Conservation (phyloP, 2,329 filamentous ascomycete species). For the Malbranchea cinnamomea region DNA sequence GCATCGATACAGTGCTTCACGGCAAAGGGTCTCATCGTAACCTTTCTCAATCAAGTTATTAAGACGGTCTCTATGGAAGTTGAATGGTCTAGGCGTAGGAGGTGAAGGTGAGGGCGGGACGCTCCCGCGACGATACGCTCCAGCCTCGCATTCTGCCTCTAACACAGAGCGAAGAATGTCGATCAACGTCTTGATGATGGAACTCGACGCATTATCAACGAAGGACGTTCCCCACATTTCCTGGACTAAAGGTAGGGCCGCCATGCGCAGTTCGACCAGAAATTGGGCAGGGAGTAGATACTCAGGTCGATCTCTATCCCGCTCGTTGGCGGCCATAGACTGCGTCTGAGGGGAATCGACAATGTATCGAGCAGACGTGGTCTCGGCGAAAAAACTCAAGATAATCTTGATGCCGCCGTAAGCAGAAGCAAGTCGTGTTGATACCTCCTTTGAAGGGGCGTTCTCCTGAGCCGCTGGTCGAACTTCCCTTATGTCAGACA, state of each 20-base stretch:
- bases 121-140: conserved; percentile 48
- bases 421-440: conserved; percentile 33
- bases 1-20: conserved; percentile 71
- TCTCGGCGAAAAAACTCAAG: conserved; percentile 61
- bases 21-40: conserved; percentile 47
- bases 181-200: conserved; percentile 64
- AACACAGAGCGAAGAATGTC: conserved; percentile 70
- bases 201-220: conserved; percentile 63
- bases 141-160: conserved; percentile 58
- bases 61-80: conserved; percentile 35
- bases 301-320: conserved; percentile 41
- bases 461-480: conserved; percentile 28
- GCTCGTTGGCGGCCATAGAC: conserved; percentile 38
- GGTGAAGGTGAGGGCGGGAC: conserved; percentile 36
- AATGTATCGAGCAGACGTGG: conserved; percentile 65
- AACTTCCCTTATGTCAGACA: conserved; percentile 39
- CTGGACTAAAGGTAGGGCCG: conserved; percentile 59
- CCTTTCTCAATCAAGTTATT: conserved; percentile 31
- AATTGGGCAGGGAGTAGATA: conserved; percentile 60
- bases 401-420: conserved; percentile 64
- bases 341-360: conserved; percentile 56
- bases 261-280: conserved; percentile 69
- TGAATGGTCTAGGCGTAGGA: conserved; percentile 36
- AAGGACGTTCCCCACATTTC: conserved; percentile 76
- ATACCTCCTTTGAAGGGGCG: conserved; percentile 21